Percentiles rank a stretch among this genome's conserved stretches.
phyloP scores from a whole-genome alignment of 345 rosid genomes.

The Arabidopsis arenosa region DNA sequence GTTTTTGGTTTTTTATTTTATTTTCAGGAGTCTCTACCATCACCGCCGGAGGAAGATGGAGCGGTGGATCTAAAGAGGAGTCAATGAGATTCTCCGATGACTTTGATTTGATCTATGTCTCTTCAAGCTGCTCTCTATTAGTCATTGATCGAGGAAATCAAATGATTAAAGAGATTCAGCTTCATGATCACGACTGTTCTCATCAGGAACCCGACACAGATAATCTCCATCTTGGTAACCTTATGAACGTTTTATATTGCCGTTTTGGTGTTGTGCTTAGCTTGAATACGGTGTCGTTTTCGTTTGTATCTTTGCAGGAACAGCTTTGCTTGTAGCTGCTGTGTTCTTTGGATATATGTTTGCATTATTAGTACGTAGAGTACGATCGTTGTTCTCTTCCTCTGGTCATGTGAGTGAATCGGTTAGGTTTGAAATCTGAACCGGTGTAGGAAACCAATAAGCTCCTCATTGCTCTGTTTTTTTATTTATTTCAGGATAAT shows the following conservation, averaged over 20 bases:
- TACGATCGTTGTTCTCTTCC: constrained; percentile 65
- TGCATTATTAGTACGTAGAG: constrained; percentile 78
- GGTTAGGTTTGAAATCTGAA: neutral
- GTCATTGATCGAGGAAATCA: constrained; percentile 88
- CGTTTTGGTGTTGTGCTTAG: no score
- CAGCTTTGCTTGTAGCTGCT: constrained; percentile 75
- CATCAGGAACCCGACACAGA: constrained; percentile 57
- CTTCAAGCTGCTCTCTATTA: constrained; percentile 83
- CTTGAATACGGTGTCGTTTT: neutral
- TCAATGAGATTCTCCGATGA: constrained; percentile 81
- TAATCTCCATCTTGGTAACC: constrained; percentile 64
- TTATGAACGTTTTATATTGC: neutral
- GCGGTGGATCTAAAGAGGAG: constrained; percentile 60
- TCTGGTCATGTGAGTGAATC: constrained; percentile 56
- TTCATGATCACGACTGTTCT: constrained; percentile 75
- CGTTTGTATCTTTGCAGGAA: constrained; percentile 51
- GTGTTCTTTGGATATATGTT: constrained; percentile 89
- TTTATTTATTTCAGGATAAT: constrained; percentile 47
- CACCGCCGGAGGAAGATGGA: constrained; percentile 90
- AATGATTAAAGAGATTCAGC: constrained; percentile 87
- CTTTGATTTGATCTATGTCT: constrained; percentile 76
- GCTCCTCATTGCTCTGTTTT: constrained; percentile 7
- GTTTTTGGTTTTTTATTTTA: neutral
- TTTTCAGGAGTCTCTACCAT: constrained; percentile 86
- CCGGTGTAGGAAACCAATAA: neutral